Evolutionary conservation across 129 eudicot species (phyloP).

Genomic region (Artemisia tridentata): DNA sequence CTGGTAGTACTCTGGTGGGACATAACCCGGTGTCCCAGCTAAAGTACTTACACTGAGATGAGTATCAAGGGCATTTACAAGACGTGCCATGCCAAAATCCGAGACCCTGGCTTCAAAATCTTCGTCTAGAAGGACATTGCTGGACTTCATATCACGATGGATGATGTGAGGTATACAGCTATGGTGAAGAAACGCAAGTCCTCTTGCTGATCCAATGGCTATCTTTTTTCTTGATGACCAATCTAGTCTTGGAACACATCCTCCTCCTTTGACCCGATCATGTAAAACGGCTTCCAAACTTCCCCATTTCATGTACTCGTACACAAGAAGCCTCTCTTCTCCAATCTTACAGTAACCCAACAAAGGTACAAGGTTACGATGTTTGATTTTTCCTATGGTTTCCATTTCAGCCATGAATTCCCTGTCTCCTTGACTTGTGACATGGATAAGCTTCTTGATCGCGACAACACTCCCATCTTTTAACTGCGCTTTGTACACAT

Average conservation of each 20-base stretch:
- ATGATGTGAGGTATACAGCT: slow-evolving; percentile 91
- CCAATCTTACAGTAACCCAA: slow-evolving; percentile 84
- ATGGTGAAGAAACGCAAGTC: slow-evolving; percentile 87
- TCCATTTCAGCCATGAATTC: slow-evolving; percentile 98
- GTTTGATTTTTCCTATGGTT: slow-evolving; percentile 83
- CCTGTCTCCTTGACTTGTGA: slow-evolving; percentile 81
- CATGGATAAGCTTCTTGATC: slow-evolving; percentile 78
- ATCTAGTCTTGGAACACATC: slow-evolving; percentile 43
- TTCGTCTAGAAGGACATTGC: slow-evolving; percentile 79
- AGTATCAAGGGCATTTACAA: slow-evolving; percentile 74
- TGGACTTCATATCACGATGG: slow-evolving; percentile 86
- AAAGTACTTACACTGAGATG: slow-evolving; percentile 85
- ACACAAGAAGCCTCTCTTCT: slow-evolving; percentile 77
- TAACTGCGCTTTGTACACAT: slow-evolving; percentile 76
- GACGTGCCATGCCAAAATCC: slow-evolving; percentile 88
- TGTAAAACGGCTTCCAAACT: slow-evolving; percentile 84
- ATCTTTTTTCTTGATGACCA: slow-evolving; percentile 74
- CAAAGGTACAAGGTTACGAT: slow-evolving; percentile 69
- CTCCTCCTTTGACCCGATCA: slow-evolving; percentile 49
- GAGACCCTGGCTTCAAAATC: slow-evolving; percentile 82
- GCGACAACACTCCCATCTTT: slow-evolving; percentile 72
- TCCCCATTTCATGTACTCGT: slow-evolving; percentile 96
- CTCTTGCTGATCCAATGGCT: slow-evolving; percentile 81
- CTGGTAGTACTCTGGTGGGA: slow-evolving; percentile 89
- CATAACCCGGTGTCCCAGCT: slow-evolving; percentile 89